Conservation (phyloP, 805 yeast genomes). For the Candida ipomoeae region DNA sequence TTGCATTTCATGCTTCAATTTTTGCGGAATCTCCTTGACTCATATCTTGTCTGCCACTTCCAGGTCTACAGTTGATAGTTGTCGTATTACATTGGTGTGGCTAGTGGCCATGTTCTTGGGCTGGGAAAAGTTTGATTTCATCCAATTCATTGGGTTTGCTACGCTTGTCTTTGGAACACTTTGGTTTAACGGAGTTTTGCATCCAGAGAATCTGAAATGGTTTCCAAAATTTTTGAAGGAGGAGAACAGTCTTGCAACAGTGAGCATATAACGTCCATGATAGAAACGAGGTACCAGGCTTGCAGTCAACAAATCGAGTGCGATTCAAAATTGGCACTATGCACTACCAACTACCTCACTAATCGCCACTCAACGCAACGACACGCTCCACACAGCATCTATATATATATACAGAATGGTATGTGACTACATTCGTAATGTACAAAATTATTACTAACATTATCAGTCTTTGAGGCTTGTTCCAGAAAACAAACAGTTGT, state of each 20-base stretch:
- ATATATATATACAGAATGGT: slow-evolving; percentile 6
- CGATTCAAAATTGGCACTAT: not conserved
- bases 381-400: not conserved
- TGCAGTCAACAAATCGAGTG: not conserved
- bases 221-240: slow-evolving; percentile 45
- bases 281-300: not conserved
- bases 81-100: slow-evolving; percentile 76
- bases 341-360: slow-evolving; percentile 3
- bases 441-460: slow-evolving; percentile 7
- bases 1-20: slow-evolving; percentile 68
- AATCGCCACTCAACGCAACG: slow-evolving; percentile 1
- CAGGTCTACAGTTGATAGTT: slow-evolving; percentile 73
- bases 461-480: slow-evolving; percentile 47
- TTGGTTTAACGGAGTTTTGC: slow-evolving; percentile 65
- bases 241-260: not conserved
- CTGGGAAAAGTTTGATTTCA: slow-evolving; percentile 65
- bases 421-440: not conserved
- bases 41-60: slow-evolving; percentile 66
- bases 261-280: not conserved
- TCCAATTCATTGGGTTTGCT: slow-evolving; percentile 63
- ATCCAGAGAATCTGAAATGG: slow-evolving; percentile 44
- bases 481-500: slow-evolving; percentile 47
- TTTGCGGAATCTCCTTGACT: slow-evolving; percentile 68
- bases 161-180: slow-evolving; percentile 68
- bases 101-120: slow-evolving; percentile 61